Percentiles rank a stretch among this genome's conserved stretches.
phyloP scores from a whole-genome alignment of 2,329 filamentous ascomycete species.

The Albifimbria verrucaria region DNA sequence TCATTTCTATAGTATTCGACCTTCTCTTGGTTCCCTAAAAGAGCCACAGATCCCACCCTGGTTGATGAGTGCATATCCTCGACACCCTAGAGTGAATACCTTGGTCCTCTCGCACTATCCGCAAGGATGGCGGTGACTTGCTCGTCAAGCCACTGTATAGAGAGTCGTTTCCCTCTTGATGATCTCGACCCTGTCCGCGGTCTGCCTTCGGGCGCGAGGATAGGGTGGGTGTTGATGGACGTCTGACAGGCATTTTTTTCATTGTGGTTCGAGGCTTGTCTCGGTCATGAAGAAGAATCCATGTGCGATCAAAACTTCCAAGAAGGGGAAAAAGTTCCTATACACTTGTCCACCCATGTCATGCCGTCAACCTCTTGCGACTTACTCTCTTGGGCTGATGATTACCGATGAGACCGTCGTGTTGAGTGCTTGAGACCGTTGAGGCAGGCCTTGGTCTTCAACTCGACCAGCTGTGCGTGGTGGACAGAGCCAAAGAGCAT shows the following conservation, averaged over 20 bases:
- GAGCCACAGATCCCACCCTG: slow-evolving; percentile 94
- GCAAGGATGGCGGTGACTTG: slow-evolving; percentile 55
- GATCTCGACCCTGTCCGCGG: slow-evolving; percentile 78
- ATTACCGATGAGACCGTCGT: too few relatives aligned
- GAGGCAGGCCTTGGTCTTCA: too few relatives aligned
- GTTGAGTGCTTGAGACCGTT: too few relatives aligned
- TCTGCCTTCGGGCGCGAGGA: slow-evolving; percentile 74
- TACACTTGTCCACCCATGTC: too few relatives aligned
- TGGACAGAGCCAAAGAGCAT: too few relatives aligned
- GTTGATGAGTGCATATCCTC: slow-evolving; percentile 90
- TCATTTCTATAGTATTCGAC: slow-evolving; percentile 99
- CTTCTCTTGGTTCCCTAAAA: slow-evolving; percentile 86
- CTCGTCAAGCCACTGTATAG: slow-evolving; percentile 28
- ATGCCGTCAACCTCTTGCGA: too few relatives aligned
- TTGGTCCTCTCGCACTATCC: slow-evolving; percentile 57
- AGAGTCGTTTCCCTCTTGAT: slow-evolving; percentile 64
- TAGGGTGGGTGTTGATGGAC: slow-evolving; percentile 81
- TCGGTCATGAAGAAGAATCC: slow-evolving; percentile 52
- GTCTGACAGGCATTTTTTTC: slow-evolving; percentile 73
- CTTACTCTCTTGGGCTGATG: too few relatives aligned
- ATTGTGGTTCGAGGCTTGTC: slow-evolving; percentile 47
- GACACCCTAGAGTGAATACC: slow-evolving; percentile 82
- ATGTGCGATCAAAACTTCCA: too few relatives aligned
- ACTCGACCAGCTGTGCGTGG: too few relatives aligned
- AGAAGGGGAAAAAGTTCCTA: too few relatives aligned